Percentiles rank a stretch among this genome's conserved stretches.
These are phyloP conservation scores for Peribolospora kevripleyi DNA, from an alignment of 768 basidiomycete species.

Conservation along the genomic window DNA sequence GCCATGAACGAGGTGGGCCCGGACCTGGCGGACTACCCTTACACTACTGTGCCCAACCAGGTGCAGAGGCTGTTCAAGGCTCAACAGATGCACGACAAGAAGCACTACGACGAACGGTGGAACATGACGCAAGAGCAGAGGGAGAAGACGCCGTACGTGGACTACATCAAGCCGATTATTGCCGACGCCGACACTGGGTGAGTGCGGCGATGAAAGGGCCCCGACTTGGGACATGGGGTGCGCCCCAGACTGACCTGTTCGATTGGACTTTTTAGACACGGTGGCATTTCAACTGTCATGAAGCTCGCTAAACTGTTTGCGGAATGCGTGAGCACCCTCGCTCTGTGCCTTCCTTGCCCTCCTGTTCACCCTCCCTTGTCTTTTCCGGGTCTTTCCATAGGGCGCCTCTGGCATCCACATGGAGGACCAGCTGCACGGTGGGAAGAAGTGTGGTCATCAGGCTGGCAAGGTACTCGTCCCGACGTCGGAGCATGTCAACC, in stretches of 20 bases:
- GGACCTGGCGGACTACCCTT: slow-evolving; percentile 76
- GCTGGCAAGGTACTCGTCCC: slow-evolving; percentile 85
- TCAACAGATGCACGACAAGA: slow-evolving; percentile 76
- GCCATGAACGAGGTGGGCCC: slow-evolving; percentile 80
- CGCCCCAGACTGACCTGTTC: neutral
- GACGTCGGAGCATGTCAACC: slow-evolving; percentile 58
- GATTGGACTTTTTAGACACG: slow-evolving; percentile 34
- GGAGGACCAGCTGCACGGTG: slow-evolving; percentile 83
- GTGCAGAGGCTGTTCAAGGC: slow-evolving; percentile 77
- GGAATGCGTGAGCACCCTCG: slow-evolving; percentile 37
- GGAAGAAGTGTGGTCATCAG: slow-evolving; percentile 84
- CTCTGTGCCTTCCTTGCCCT: neutral
- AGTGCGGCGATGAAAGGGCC: slow-evolving; percentile 8
- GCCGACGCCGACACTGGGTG: slow-evolving; percentile 89
- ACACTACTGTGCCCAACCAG: slow-evolving; percentile 88
- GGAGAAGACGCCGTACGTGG: slow-evolving; percentile 47
- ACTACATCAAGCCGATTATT: slow-evolving; percentile 77
- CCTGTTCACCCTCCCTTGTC: neutral
- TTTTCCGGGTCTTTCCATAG: slow-evolving; percentile 17
- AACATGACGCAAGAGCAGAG: slow-evolving; percentile 37
- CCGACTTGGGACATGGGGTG: neutral
- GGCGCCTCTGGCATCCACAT: slow-evolving; percentile 76
- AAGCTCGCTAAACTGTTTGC: slow-evolving; percentile 82
- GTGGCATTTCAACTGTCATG: slow-evolving; percentile 79
- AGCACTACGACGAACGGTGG: slow-evolving; percentile 71